A percentile compares a stretch with the other conserved stretches of the same genome.
Conservation (phyloP, 2,329 filamentous ascomycete species). For the Scedosporium boydii region DNA sequence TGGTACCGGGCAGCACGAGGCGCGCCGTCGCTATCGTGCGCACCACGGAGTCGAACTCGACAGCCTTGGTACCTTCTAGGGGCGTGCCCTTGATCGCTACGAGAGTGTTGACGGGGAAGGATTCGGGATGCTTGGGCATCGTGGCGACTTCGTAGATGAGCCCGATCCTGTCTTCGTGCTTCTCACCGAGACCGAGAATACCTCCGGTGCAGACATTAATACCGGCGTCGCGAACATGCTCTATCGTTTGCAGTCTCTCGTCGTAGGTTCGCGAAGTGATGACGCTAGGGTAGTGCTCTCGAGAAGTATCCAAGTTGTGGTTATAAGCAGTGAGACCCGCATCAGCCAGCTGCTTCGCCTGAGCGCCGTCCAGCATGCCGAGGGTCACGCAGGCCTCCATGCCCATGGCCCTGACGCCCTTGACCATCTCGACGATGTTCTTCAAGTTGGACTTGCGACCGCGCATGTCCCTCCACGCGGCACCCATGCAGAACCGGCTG, state of each 20-base stretch:
- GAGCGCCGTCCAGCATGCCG: slow-evolving; percentile 77
- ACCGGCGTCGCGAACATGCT: slow-evolving; percentile 73
- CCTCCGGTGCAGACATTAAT: slow-evolving; percentile 87
- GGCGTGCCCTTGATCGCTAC: slow-evolving; percentile 89
- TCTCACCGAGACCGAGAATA: slow-evolving; percentile 78
- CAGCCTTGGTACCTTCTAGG: slow-evolving; percentile 61
- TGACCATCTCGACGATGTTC: slow-evolving; percentile 81
- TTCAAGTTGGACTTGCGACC: slow-evolving; percentile 74
- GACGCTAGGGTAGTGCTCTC: slow-evolving; percentile 79
- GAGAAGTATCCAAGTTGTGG: slow-evolving; percentile 84
- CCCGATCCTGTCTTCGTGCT: slow-evolving; percentile 68
- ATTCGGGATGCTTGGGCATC: slow-evolving; percentile 74
- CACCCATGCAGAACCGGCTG: slow-evolving; percentile 92
- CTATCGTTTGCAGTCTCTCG: slow-evolving; percentile 71
- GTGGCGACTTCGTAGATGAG: slow-evolving; percentile 76
- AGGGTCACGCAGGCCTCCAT: slow-evolving; percentile 94
- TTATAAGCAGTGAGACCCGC: slow-evolving; percentile 88
- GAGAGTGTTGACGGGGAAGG: slow-evolving; percentile 83
- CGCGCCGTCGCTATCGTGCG: slow-evolving; percentile 78
- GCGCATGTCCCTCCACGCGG: slow-evolving; percentile 89
- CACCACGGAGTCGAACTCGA: slow-evolving; percentile 69
- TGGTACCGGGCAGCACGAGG: slow-evolving; percentile 73
- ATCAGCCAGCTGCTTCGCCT: slow-evolving; percentile 73
- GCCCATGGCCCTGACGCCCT: slow-evolving; percentile 67
- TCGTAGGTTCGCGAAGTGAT: slow-evolving; percentile 84